Evolutionary conservation across 2,329 filamentous ascomycete genomes (phyloP).

Genomic region (Colletotrichum filicis): DNA sequence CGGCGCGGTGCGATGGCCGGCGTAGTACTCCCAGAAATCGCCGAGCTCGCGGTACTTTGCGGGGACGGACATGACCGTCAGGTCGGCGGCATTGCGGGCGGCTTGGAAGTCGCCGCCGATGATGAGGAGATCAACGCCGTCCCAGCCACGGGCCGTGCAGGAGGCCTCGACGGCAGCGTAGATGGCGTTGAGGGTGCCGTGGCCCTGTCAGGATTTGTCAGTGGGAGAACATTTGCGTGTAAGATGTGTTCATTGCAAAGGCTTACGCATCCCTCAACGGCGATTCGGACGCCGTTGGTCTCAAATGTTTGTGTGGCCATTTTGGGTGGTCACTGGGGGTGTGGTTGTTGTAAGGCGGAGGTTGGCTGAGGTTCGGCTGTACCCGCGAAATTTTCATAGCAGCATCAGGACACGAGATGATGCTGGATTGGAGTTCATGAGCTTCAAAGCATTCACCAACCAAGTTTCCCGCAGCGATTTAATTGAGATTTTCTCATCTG

Average conservation of each 20-base stretch:
- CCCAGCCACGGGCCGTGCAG: conserved; percentile 79
- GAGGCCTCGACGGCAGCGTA: conserved; percentile 81
- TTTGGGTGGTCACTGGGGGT: conserved; percentile 1
- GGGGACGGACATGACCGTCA: conserved; percentile 90
- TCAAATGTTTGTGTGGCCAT: conserved; percentile 49
- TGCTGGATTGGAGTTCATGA: background rate
- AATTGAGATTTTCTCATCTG: background rate
- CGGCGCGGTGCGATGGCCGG: conserved; percentile 79
- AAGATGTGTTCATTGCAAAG: conserved; percentile 30
- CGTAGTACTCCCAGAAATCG: conserved; percentile 96
- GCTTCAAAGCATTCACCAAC: background rate
- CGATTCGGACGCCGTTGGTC: conserved; percentile 73
- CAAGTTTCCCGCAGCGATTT: background rate
- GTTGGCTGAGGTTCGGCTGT: conserved; percentile 12
- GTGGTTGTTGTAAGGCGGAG: conserved; percentile 26
- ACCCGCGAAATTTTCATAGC: conserved; percentile 24
- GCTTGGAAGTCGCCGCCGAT: conserved; percentile 94
- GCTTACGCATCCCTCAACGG: conserved; percentile 86
- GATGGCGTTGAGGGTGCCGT: conserved; percentile 91
- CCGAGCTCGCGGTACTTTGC: conserved; percentile 87
- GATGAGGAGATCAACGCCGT: conserved; percentile 87
- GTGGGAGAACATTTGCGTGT: background rate
- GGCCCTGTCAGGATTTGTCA: conserved; percentile 69
- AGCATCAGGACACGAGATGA: background rate
- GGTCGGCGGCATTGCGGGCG: conserved; percentile 86